Conservation (phyloP, 2,329 filamentous ascomycete genomes). For the Botryotinia globosa region DNA sequence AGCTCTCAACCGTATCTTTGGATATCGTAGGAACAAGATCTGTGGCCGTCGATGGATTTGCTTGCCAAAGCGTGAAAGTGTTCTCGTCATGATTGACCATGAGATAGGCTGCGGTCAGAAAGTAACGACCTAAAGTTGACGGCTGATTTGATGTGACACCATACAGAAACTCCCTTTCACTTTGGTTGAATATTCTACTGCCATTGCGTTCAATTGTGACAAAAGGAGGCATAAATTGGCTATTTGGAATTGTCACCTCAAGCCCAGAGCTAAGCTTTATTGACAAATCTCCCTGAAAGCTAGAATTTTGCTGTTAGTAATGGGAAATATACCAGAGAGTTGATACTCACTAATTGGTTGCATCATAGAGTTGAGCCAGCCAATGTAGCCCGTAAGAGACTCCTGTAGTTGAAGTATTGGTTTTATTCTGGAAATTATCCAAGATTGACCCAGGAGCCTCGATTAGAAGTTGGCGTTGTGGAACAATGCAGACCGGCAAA, state of each 20-base stretch:
- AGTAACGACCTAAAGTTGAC: constrained; percentile 5
- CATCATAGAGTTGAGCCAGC: constrained; percentile 1
- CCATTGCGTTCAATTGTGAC: constrained; percentile 1
- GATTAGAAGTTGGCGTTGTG: constrained; percentile 9
- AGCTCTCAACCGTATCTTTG: neutral
- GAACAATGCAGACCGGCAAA: constrained; percentile 9
- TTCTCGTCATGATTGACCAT: constrained; percentile 13
- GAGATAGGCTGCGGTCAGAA: constrained; percentile 10
- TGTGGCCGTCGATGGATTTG: constrained; percentile 1
- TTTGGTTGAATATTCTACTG: neutral
- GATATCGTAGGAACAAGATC: neutral
- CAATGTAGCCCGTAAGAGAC: constrained; percentile 9
- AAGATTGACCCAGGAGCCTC: constrained; percentile 1
- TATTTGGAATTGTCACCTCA: neutral
- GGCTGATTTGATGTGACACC: neutral
- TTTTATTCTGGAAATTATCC: neutral
- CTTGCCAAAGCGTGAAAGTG: constrained; percentile 1
- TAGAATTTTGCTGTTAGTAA: neutral
- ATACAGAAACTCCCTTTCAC: neutral
- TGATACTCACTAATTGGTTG: neutral
- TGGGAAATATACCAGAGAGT: too few relatives aligned
- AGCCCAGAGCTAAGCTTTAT: constrained; percentile 9
- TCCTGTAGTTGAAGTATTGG: neutral
- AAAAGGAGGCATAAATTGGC: constrained; percentile 5
- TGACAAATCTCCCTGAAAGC: constrained; percentile 9